Conservation (phyloP, 345 rosid genomes). For the Eucalyptus virginea region DNA sequence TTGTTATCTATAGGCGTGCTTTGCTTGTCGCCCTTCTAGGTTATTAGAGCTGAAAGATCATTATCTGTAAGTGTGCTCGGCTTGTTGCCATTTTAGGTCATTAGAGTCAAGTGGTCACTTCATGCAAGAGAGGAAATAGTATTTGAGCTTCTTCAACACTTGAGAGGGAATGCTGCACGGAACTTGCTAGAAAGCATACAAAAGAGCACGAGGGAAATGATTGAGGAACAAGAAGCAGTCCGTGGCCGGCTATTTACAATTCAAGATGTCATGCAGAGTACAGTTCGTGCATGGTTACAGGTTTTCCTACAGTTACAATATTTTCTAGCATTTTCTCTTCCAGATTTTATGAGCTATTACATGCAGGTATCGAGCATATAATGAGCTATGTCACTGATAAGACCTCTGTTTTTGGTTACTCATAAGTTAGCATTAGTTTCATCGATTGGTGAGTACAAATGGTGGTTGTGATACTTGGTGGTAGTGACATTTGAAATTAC, state of each 20-base stretch:
- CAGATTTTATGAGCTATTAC: neutral
- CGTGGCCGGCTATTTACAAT: constrained; percentile 49
- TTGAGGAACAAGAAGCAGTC: constrained; percentile 53
- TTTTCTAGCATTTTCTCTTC: neutral
- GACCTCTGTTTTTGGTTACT: neutral
- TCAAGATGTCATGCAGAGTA: constrained; percentile 62
- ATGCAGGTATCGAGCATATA: neutral
- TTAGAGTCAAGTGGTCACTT: constrained; percentile 66
- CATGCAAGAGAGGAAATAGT: constrained; percentile 62
- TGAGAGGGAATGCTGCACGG: constrained; percentile 33
- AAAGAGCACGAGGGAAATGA: constrained; percentile 45
- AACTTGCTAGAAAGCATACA: constrained; percentile 24
- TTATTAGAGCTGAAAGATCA: neutral
- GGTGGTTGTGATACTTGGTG: neutral
- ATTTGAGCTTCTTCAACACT: constrained; percentile 51
- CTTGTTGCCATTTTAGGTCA: constrained; percentile 15
- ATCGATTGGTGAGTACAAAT: neutral
- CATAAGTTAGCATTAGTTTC: neutral
- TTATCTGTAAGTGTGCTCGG: neutral
- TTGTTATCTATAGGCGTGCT: neutral
- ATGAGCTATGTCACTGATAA: neutral
- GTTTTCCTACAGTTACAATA: constrained; percentile 1
- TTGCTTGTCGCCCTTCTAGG: neutral
- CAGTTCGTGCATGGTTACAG: constrained; percentile 61
- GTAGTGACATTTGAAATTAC: neutral